phyloP scores from a whole-genome alignment of 1,139 yeast genomes.

The Pichia sp. region DNA sequence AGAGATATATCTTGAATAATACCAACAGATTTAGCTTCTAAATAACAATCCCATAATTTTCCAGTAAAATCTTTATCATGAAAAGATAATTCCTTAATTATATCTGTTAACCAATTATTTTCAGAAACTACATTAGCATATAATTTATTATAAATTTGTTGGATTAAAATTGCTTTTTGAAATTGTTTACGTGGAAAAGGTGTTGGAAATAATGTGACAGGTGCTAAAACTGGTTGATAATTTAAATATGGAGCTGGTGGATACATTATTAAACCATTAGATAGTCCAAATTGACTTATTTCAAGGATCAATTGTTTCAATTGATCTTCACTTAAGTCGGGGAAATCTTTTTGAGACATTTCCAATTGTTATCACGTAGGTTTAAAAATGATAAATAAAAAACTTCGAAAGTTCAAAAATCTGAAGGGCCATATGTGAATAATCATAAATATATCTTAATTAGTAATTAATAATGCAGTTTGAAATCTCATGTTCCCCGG shows the following conservation, averaged over 20 bases:
- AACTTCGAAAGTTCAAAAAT: too few relatives aligned
- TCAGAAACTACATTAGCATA: constrained; percentile 60
- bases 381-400: too few relatives aligned
- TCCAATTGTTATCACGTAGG: too few relatives aligned
- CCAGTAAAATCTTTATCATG: constrained; percentile 80
- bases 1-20: constrained; percentile 65
- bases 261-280: constrained; percentile 75
- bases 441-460: too few relatives aligned
- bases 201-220: constrained; percentile 85
- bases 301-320: constrained; percentile 34
- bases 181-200: constrained; percentile 72
- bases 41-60: constrained; percentile 56
- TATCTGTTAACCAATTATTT: constrained; percentile 53
- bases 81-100: constrained; percentile 48
- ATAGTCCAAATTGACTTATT: constrained; percentile 68
- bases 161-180: constrained; percentile 59
- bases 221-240: constrained; percentile 60
- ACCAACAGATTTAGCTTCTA: constrained; percentile 41
- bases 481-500: too few relatives aligned
- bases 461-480: too few relatives aligned
- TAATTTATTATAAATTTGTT: constrained; percentile 61
- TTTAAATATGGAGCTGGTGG: constrained; percentile 46
- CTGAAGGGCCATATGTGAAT: too few relatives aligned
- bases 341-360: constrained; percentile 16
- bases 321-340: constrained; percentile 10